These are phyloP conservation scores for Auriculariales sp. DNA, from an alignment of 768 basidiomycete genomes.

Conservation along the genomic window DNA sequence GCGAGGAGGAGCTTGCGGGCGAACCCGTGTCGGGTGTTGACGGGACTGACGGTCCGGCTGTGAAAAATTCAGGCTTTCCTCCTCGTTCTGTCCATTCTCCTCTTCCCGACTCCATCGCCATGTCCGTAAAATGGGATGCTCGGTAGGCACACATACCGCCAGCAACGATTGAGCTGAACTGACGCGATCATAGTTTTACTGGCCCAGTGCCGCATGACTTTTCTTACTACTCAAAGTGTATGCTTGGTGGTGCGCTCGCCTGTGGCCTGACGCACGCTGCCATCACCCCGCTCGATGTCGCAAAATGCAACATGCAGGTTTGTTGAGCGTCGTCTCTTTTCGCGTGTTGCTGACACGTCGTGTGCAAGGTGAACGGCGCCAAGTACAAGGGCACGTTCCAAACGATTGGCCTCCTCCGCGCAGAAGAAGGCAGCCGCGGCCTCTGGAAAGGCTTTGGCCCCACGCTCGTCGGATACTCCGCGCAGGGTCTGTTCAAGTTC, in stretches of 20 bases:
- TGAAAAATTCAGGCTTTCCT: too few relatives aligned
- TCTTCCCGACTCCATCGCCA: too few relatives aligned
- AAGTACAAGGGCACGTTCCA: conserved; percentile 60
- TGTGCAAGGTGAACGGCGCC: conserved; percentile 48
- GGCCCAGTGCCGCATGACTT: conserved; percentile 66
- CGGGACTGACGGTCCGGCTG: too few relatives aligned
- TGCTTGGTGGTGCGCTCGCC: conserved; percentile 77
- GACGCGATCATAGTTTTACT: conserved; percentile 44
- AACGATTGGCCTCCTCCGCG: conserved; percentile 48
- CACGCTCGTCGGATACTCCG: conserved; percentile 83
- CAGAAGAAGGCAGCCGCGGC: conserved; percentile 71
- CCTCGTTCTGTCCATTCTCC: too few relatives aligned
- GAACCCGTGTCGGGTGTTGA: too few relatives aligned
- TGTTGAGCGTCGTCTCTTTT: conserved; percentile 9
- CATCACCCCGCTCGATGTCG: conserved; percentile 77
- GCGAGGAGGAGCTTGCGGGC: too few relatives aligned
- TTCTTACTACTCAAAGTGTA: conserved; percentile 70
- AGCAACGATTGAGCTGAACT: too few relatives aligned
- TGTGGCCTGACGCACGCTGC: conserved; percentile 83
- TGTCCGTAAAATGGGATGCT: too few relatives aligned
- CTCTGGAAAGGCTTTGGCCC: conserved; percentile 94
- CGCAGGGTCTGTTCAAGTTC: conserved; percentile 97
- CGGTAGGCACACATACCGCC: too few relatives aligned
- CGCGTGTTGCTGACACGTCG: background rate
- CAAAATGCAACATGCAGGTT: conserved; percentile 88